phyloP scores from a whole-genome alignment of 192 early-diverging fungal species.

The Podila epigama region DNA sequence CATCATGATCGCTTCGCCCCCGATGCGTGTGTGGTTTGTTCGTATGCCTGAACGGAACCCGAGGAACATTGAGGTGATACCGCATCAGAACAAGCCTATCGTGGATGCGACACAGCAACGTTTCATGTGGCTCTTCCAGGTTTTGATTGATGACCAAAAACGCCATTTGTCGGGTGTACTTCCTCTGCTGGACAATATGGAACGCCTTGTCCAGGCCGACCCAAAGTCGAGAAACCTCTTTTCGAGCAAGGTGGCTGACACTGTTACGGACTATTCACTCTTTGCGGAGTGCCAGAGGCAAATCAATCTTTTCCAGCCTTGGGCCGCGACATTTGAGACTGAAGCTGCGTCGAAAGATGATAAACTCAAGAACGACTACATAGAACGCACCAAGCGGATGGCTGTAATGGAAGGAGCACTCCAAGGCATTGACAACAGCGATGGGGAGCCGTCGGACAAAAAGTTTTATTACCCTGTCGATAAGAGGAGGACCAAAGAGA shows the following conservation, averaged over 20 bases:
- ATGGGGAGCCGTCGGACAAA: slow-evolving; percentile 20
- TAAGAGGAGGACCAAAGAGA: slow-evolving; percentile 41
- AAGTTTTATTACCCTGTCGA: slow-evolving; percentile 29
- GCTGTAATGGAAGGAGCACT: slow-evolving; percentile 4
- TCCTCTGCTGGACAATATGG: slow-evolving; percentile 21
- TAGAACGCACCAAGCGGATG: slow-evolving; percentile 17
- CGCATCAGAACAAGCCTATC: not conserved
- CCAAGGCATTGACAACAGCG: not conserved
- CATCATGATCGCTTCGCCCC: slow-evolving; percentile 24
- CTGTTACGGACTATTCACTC: slow-evolving; percentile 22
- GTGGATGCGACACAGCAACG: slow-evolving; percentile 13
- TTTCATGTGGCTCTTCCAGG: slow-evolving; percentile 38
- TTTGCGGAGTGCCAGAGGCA: slow-evolving; percentile 25
- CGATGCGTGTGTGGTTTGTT: slow-evolving; percentile 18
- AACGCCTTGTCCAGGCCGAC: slow-evolving; percentile 25
- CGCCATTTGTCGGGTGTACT: slow-evolving; percentile 6
- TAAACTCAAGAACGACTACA: not conserved
- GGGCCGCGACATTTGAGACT: slow-evolving; percentile 27
- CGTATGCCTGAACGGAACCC: slow-evolving; percentile 19
- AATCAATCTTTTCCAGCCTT: slow-evolving; percentile 23
- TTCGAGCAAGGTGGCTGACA: slow-evolving; percentile 11
- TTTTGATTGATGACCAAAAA: slow-evolving; percentile 14
- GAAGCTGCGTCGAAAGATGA: not conserved
- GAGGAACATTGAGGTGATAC: slow-evolving; percentile 1
- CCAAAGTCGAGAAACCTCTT: slow-evolving; percentile 23